phyloP scores from a whole-genome alignment of 441 rosid genomes.

The Gossypium laxum region DNA sequence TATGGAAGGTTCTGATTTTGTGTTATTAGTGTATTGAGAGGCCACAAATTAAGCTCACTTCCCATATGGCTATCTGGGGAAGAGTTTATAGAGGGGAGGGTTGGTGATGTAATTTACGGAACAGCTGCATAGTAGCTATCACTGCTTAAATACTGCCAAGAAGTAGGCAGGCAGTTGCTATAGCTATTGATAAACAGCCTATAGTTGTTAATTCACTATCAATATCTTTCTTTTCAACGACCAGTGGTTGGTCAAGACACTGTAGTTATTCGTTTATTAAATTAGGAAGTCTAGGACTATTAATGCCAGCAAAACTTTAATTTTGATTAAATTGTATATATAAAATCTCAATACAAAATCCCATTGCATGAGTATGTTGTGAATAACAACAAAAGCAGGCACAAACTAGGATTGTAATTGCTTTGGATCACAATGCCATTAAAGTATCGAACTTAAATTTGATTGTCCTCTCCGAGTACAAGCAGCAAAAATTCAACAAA shows the following conservation, averaged over 20 bases:
- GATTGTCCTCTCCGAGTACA: background rate
- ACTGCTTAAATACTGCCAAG: background rate
- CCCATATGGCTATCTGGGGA: background rate
- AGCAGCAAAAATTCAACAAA: background rate
- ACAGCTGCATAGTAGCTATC: background rate
- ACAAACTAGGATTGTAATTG: no score
- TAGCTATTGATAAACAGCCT: background rate
- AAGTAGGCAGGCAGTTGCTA: conserved; percentile 5
- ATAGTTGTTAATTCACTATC: background rate
- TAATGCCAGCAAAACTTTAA: no score
- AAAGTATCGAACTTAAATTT: background rate
- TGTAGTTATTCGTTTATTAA: background rate
- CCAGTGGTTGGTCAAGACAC: background rate
- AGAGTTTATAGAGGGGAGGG: background rate
- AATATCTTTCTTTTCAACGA: background rate
- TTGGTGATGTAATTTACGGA: background rate
- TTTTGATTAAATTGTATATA: no score
- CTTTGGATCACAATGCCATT: background rate
- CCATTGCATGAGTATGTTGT: no score
- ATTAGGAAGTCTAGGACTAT: background rate
- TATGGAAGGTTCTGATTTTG: background rate
- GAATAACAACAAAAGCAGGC: no score
- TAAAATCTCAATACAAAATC: no score
- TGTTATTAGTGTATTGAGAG: background rate
- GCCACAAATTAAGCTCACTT: background rate